A percentile compares a stretch with the other conserved stretches of the same genome.
Conservation (phyloP, 2,329 filamentous ascomycete species). For the Mycosphaerella arachidis region DNA sequence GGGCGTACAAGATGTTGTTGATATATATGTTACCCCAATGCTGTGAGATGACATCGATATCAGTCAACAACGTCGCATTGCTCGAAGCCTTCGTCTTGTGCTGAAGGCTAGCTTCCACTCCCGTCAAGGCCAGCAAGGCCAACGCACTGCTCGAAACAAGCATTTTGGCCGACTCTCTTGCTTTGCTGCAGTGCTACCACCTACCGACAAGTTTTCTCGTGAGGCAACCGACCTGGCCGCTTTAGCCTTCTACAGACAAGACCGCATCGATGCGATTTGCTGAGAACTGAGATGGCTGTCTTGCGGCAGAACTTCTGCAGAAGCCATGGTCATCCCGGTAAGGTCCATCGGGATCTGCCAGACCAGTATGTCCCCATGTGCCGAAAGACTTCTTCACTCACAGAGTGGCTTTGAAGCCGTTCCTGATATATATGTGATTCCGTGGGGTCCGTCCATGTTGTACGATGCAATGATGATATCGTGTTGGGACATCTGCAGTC, state of each 20-base stretch:
- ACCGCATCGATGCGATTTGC: background rate
- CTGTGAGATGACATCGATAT: slow-evolving; percentile 34
- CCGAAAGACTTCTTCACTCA: too few species aligned
- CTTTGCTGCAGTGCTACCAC: background rate
- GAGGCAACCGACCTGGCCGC: background rate
- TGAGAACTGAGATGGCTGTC: background rate
- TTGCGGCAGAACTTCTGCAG: background rate
- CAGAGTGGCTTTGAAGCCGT: background rate
- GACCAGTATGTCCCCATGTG: background rate
- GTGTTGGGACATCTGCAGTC: background rate
- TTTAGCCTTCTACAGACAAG: background rate
- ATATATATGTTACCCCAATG: slow-evolving; percentile 38
- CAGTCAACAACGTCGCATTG: slow-evolving; percentile 26
- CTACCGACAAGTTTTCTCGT: background rate
- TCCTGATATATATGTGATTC: background rate
- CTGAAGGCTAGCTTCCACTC: background rate
- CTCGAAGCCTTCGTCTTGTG: background rate
- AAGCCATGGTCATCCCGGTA: background rate
- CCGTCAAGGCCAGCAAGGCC: background rate
- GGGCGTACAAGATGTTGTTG: background rate
- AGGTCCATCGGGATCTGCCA: background rate
- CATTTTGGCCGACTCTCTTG: background rate
- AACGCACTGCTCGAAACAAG: background rate
- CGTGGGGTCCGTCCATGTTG: background rate
- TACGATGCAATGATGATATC: too few species aligned